phyloP scores from a whole-genome alignment of 1,139 yeast genomes.

The Geotrichum histeridarum region DNA sequence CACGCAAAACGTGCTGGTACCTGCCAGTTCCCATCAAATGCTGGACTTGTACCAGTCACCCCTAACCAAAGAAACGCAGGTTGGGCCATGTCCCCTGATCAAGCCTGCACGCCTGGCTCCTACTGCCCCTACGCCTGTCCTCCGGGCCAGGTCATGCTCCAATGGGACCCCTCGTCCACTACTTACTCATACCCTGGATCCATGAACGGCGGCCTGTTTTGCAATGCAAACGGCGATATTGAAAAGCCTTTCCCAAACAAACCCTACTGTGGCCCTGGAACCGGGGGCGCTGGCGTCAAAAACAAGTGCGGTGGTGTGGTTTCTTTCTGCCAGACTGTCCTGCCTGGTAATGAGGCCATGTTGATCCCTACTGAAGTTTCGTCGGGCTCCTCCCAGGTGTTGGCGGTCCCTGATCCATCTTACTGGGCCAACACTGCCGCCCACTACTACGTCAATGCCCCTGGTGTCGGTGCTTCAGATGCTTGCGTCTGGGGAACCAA shows the following conservation, averaged over 20 bases:
- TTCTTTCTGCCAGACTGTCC: slow-evolving; percentile 86
- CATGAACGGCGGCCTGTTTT: slow-evolving; percentile 74
- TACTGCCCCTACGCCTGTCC: slow-evolving; percentile 90
- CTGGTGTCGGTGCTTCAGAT: slow-evolving; percentile 70
- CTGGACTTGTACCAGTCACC: slow-evolving; percentile 66
- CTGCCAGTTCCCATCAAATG: slow-evolving; percentile 62
- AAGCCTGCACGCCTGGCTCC: slow-evolving; percentile 62
- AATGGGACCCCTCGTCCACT: slow-evolving; percentile 62
- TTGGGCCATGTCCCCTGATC: slow-evolving; percentile 84
- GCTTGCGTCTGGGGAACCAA: slow-evolving; percentile 83
- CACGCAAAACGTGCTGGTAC: slow-evolving; percentile 34
- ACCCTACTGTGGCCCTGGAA: slow-evolving; percentile 66
- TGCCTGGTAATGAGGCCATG: slow-evolving; percentile 94
- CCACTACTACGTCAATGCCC: slow-evolving; percentile 80
- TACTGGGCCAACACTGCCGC: slow-evolving; percentile 64
- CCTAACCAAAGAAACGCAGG: slow-evolving; percentile 59
- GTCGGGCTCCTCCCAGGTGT: slow-evolving; percentile 43
- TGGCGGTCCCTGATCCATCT: slow-evolving; percentile 81
- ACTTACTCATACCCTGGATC: slow-evolving; percentile 83
- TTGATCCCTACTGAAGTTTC: slow-evolving; percentile 71
- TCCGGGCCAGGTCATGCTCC: slow-evolving; percentile 75
- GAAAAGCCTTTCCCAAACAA: slow-evolving; percentile 56
- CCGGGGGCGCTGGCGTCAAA: slow-evolving; percentile 60
- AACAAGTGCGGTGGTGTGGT: slow-evolving; percentile 49
- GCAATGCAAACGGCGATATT: slow-evolving; percentile 63